These are phyloP conservation scores for Jaminaea rosea DNA, from an alignment of 1,284 basidiomycete species.

Conservation along the genomic window DNA sequence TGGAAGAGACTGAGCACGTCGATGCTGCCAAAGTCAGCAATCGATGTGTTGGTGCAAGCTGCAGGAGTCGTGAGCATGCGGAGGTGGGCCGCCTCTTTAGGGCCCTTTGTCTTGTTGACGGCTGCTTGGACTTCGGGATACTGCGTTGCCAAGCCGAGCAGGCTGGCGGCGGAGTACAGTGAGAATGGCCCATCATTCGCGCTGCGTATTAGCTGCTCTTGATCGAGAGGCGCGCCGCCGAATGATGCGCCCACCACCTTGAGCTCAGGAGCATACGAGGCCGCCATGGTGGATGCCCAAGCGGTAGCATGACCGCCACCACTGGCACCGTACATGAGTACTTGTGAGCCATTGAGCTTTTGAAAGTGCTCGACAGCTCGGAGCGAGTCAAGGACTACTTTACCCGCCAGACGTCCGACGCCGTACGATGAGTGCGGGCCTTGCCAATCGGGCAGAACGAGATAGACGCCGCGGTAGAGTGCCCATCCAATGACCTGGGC, in stretches of 20 bases:
- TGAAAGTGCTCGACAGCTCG: no score
- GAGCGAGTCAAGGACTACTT: slow-evolving; percentile 6
- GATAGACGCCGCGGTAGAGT: slow-evolving; percentile 30
- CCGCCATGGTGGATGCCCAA: slow-evolving; percentile 5
- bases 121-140: slow-evolving; percentile 19
- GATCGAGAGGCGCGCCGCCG: slow-evolving; percentile 35
- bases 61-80: no score
- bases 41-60: no score
- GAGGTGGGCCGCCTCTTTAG: no score
- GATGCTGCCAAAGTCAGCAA: slow-evolving; percentile 10
- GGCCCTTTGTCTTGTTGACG: slow-evolving; percentile 2
- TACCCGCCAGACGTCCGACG: slow-evolving; percentile 5
- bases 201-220: slow-evolving; percentile 13
- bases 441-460: slow-evolving; percentile 33
- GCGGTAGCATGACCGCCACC: slow-evolving; percentile 12
- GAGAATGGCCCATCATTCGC: slow-evolving; percentile 22
- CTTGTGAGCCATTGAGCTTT: no score
- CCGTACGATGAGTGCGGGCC: slow-evolving; percentile 4
- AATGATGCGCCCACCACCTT: slow-evolving; percentile 13
- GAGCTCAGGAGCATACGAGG: slow-evolving; percentile 10
- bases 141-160: slow-evolving; percentile 17
- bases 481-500: slow-evolving; percentile 24
- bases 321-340: slow-evolving; percentile 9
- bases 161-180: slow-evolving; percentile 27
- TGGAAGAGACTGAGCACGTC: slow-evolving; percentile 15